These are phyloP conservation scores for Tetratostichococcus sp. DNA, from an alignment of 139 green algal genomes.

Conservation along the genomic window DNA sequence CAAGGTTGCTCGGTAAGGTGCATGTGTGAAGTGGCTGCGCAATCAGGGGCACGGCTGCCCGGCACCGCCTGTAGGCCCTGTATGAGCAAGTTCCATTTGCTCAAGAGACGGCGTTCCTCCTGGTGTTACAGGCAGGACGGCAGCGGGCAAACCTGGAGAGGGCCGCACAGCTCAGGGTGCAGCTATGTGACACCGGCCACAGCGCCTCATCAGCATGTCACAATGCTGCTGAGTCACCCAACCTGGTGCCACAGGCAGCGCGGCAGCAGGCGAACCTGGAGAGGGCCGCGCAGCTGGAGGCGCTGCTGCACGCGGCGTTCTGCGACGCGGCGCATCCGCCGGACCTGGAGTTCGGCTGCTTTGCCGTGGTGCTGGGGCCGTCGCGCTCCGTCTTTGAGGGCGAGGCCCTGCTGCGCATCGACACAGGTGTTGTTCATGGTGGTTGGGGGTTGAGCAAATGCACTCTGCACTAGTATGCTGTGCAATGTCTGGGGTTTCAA, in stretches of 20 bases:
- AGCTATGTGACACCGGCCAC: no score
- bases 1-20: no score
- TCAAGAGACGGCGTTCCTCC: no score
- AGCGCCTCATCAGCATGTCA: no score
- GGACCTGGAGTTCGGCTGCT: slow-evolving; percentile 58
- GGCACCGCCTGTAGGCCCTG: no score
- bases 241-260: not conserved
- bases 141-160: not conserved
- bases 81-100: no score
- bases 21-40: no score
- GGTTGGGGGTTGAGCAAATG: no score
- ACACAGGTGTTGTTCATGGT: slow-evolving; percentile 20
- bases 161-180: not conserved
- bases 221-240: no score
- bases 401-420: slow-evolving; percentile 52
- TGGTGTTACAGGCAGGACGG: not conserved
- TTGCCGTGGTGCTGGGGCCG: slow-evolving; percentile 42
- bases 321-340: slow-evolving; percentile 14
- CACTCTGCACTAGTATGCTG: no score
- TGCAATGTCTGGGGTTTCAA: no score
- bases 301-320: slow-evolving; percentile 20
- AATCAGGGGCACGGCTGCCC: no score
- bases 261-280: not conserved
- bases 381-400: not conserved
- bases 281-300: not conserved